Evolutionary conservation across 2,329 filamentous ascomycete species (phyloP).

Genomic region (Emericellopsis cladophorae): DNA sequence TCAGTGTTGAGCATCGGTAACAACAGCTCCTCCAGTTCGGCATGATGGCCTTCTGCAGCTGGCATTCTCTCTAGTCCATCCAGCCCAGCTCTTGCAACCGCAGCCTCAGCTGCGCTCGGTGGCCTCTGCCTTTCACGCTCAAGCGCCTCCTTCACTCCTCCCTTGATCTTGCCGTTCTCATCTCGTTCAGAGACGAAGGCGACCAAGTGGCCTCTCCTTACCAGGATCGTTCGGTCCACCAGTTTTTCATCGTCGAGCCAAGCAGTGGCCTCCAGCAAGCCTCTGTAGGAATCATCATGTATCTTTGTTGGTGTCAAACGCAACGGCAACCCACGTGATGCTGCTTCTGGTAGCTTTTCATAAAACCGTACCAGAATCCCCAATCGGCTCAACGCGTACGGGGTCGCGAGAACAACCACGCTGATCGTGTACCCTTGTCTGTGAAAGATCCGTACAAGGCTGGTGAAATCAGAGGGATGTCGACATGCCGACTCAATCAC

Average conservation of each 20-base stretch:
- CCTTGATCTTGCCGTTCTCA: neutral
- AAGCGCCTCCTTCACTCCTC: neutral
- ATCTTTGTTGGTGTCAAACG: conserved; percentile 28
- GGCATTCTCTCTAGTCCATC: neutral
- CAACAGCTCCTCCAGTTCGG: neutral
- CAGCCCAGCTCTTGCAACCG: neutral
- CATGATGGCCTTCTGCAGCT: neutral
- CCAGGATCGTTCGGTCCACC: conserved; percentile 22
- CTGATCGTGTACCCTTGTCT: conserved; percentile 21
- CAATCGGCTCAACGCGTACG: conserved; percentile 24
- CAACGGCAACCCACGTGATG: conserved; percentile 19
- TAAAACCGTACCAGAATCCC: conserved; percentile 28
- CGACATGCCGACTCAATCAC: conserved; percentile 32
- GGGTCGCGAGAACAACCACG: conserved; percentile 28
- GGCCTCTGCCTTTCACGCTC: neutral
- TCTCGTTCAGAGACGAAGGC: conserved; percentile 3
- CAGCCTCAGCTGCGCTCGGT: neutral
- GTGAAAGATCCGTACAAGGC: conserved; percentile 20
- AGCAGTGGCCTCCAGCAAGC: conserved; percentile 20
- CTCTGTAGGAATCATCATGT: conserved; percentile 31
- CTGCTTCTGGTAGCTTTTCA: conserved; percentile 18
- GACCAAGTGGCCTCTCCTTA: conserved; percentile 23
- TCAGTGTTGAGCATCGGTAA: neutral
- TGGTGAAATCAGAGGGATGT: conserved; percentile 25
- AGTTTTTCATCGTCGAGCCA: conserved; percentile 19